A percentile compares a stretch with the other conserved stretches of the same genome.
phyloP scores from a whole-genome alignment of 345 rosid genomes.

The Luvunga scandens region DNA sequence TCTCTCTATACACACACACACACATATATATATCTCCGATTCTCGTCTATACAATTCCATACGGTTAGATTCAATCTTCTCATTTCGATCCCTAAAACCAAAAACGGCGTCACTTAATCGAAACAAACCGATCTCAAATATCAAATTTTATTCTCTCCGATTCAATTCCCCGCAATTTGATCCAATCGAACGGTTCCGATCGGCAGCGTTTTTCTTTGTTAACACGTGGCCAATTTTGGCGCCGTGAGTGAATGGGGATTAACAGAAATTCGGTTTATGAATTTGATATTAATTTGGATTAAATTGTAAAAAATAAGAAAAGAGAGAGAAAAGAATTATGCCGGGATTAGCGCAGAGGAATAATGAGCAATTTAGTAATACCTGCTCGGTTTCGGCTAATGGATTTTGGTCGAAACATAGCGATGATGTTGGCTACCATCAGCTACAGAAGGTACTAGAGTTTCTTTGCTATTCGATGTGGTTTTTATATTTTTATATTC shows the following conservation, averaged over 20 bases:
- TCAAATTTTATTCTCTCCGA: background rate
- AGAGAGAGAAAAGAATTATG: conserved; percentile 35
- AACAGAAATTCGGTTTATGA: conserved; percentile 18
- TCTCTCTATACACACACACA: too few species aligned
- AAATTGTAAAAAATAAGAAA: conserved; percentile 19
- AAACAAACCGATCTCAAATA: background rate
- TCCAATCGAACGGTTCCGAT: conserved; percentile 16
- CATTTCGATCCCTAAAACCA: background rate
- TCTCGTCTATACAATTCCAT: background rate
- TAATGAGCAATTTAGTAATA: conserved; percentile 55
- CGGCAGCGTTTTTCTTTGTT: conserved; percentile 3
- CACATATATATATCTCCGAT: background rate
- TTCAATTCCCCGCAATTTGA: background rate
- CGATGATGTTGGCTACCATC: conserved; percentile 70
- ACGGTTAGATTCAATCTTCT: background rate
- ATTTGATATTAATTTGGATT: conserved; percentile 22
- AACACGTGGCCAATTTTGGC: background rate
- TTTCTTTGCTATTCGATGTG: background rate
- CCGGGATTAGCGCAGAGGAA: conserved; percentile 72
- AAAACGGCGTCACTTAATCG: background rate
- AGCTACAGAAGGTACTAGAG: conserved; percentile 70
- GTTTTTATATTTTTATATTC: background rate
- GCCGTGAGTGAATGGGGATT: conserved; percentile 28
- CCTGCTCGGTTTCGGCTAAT: conserved; percentile 33
- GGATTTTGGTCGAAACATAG: conserved; percentile 75